These are phyloP conservation scores for Hymenoscyphus albidus DNA, from an alignment of 2,329 filamentous ascomycete genomes.

Conservation along the genomic window DNA sequence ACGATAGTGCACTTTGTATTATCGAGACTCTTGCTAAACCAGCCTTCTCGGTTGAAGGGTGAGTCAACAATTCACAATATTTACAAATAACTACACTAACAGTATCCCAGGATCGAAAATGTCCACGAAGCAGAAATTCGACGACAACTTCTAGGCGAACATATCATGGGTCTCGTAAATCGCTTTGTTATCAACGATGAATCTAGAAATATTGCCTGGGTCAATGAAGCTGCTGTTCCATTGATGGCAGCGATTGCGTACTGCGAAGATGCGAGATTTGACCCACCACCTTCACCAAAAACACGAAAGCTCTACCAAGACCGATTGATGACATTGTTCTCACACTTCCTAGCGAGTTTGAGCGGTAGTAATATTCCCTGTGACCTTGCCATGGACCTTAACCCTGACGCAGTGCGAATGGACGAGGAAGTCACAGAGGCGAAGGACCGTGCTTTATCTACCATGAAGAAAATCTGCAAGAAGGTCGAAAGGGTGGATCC, in stretches of 20 bases:
- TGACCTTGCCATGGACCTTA: slow-evolving; percentile 25
- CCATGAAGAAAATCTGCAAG: slow-evolving; percentile 51
- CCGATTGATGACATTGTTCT: slow-evolving; percentile 55
- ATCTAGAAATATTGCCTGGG: slow-evolving; percentile 23
- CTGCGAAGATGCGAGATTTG: slow-evolving; percentile 40
- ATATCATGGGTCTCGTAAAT: slow-evolving; percentile 32
- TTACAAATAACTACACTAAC: neutral
- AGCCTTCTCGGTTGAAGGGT: slow-evolving; percentile 38
- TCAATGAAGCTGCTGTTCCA: slow-evolving; percentile 27
- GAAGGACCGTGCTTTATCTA: slow-evolving; percentile 48
- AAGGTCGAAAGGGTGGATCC: slow-evolving; percentile 35
- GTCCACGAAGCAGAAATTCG: slow-evolving; percentile 31
- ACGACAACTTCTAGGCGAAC: slow-evolving; percentile 34
- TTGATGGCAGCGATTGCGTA: slow-evolving; percentile 53
- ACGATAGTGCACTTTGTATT: slow-evolving; percentile 36
- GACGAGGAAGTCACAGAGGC: slow-evolving; percentile 52
- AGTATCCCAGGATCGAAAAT: slow-evolving; percentile 17
- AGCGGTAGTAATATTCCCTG: slow-evolving; percentile 46
- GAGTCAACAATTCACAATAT: slow-evolving; percentile 12
- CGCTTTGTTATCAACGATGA: slow-evolving; percentile 25
- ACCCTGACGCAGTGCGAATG: slow-evolving; percentile 46
- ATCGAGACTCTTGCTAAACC: slow-evolving; percentile 47
- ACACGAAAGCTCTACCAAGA: slow-evolving; percentile 52
- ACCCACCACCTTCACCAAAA: slow-evolving; percentile 47
- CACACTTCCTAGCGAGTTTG: slow-evolving; percentile 51